Percentiles rank a stretch among this genome's conserved stretches.
phyloP scores from a whole-genome alignment of 805 yeast species.

The Cyberlindnera americana region DNA sequence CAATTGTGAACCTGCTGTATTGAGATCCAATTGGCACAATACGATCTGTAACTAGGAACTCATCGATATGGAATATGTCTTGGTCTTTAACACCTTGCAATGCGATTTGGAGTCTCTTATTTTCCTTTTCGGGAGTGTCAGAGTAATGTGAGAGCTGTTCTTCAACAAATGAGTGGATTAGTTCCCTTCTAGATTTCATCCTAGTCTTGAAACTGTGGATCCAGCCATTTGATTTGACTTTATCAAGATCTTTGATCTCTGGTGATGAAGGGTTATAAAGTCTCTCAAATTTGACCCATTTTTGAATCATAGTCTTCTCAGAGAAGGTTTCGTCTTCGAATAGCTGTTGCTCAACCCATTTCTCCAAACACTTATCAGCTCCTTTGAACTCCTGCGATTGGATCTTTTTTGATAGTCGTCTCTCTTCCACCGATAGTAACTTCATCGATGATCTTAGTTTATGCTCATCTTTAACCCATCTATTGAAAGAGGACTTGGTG shows the following conservation, averaged over 20 bases:
- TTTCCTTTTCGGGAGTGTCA: conserved; percentile 10
- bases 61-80: conserved; percentile 38
- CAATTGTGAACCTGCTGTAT: conserved; percentile 15
- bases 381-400: conserved; percentile 29
- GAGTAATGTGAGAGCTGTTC: conserved; percentile 2
- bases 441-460: conserved; percentile 30
- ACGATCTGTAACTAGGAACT: conserved; percentile 27
- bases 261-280: conserved; percentile 10
- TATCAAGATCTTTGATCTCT: neutral
- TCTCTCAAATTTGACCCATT: conserved; percentile 27
- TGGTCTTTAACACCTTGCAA: conserved; percentile 19
- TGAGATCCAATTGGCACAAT: conserved; percentile 18
- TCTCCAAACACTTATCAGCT: conserved; percentile 34
- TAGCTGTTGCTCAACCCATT: conserved; percentile 35
- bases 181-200: conserved; percentile 27
- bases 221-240: conserved; percentile 38
- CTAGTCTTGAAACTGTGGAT: conserved; percentile 36
- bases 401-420: conserved; percentile 14
- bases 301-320: conserved; percentile 30
- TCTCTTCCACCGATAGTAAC: conserved; percentile 26
- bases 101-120: conserved; percentile 18
- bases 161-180: conserved; percentile 27
- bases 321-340: conserved; percentile 28
- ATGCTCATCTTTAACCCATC: conserved; percentile 37
- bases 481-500: conserved; percentile 36